Percentiles rank a stretch among this genome's conserved stretches.
Evolutionary conservation across 2,329 filamentous ascomycete species (phyloP).

Genomic region (Ascochyta koolunga): DNA sequence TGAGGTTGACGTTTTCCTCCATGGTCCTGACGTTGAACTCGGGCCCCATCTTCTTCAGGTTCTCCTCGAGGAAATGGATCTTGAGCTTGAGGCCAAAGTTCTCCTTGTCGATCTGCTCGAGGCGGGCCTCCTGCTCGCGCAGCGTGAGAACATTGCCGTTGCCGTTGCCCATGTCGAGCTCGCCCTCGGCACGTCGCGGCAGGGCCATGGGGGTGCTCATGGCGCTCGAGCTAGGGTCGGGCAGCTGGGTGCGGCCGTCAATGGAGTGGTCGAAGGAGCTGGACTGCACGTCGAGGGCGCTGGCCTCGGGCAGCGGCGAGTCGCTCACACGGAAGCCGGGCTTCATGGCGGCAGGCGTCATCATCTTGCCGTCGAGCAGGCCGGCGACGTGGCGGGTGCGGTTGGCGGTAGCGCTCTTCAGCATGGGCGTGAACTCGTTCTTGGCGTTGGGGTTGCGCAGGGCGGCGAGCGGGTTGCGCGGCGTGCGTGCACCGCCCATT

Average conservation of each 20-base stretch:
- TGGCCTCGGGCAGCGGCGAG: constrained; percentile 78
- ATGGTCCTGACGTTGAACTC: constrained; percentile 88
- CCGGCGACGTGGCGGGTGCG: constrained; percentile 54
- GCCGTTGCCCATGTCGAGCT: constrained; percentile 72
- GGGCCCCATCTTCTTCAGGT: constrained; percentile 82
- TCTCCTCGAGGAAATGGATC: constrained; percentile 94
- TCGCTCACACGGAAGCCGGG: constrained; percentile 69
- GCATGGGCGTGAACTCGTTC: constrained; percentile 90
- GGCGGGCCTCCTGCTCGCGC: constrained; percentile 90
- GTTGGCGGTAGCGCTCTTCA: constrained; percentile 81
- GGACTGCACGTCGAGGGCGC: constrained; percentile 57
- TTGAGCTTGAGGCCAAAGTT: constrained; percentile 77
- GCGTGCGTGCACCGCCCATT: constrained; percentile 72
- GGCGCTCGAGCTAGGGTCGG: constrained; percentile 76
- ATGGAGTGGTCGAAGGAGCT: constrained; percentile 61
- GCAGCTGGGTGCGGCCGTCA: constrained; percentile 73
- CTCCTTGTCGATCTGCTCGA: constrained; percentile 96
- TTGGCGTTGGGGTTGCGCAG: constrained; percentile 60
- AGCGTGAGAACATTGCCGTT: constrained; percentile 89
- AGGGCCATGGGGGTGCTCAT: constrained; percentile 82
- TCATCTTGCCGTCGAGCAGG: constrained; percentile 41
- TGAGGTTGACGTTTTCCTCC: constrained; percentile 94
- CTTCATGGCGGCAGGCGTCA: constrained; percentile 71
- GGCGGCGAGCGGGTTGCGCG: constrained; percentile 70
- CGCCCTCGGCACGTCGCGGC: constrained; percentile 67